These are phyloP conservation scores for Solanum verrucosum DNA, from an alignment of 257 asterid species.

Conservation along the genomic window DNA sequence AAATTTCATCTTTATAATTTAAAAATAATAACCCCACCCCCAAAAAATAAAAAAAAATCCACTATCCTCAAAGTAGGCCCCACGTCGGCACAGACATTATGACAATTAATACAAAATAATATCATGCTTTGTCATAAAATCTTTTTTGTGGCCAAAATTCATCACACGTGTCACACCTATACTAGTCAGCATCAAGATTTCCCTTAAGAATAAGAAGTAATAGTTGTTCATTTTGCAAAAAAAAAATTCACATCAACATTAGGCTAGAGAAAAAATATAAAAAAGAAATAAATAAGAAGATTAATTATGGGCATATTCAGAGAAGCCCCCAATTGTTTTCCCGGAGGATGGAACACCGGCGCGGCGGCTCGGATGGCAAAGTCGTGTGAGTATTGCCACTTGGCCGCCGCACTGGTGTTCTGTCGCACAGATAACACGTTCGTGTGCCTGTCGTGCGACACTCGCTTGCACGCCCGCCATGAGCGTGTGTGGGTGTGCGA, in stretches of 20 bases:
- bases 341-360: conserved; percentile 18
- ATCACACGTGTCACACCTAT: conserved; percentile 51
- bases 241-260: neutral
- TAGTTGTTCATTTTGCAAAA: conserved; percentile 7
- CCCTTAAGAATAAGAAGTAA: conserved; percentile 18
- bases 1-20: neutral
- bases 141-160: conserved; percentile 32
- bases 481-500: conserved; percentile 86
- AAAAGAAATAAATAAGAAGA: neutral
- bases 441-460: conserved; percentile 62
- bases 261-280: neutral
- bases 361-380: conserved; percentile 17
- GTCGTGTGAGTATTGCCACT: conserved; percentile 63
- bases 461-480: conserved; percentile 39
- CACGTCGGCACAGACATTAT: conserved; percentile 72
- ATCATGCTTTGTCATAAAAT: conserved; percentile 24
- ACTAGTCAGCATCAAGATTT: conserved; percentile 27
- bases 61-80: conserved; percentile 23
- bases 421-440: conserved; percentile 57
- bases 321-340: conserved; percentile 19
- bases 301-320: conserved; percentile 11
- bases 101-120: conserved; percentile 45
- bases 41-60: neutral
- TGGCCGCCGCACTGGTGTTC: conserved; percentile 56
- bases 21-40: neutral